These are phyloP conservation scores for Metschnikowia anglica DNA, from an alignment of 805 yeast species.

Conservation along the genomic window DNA sequence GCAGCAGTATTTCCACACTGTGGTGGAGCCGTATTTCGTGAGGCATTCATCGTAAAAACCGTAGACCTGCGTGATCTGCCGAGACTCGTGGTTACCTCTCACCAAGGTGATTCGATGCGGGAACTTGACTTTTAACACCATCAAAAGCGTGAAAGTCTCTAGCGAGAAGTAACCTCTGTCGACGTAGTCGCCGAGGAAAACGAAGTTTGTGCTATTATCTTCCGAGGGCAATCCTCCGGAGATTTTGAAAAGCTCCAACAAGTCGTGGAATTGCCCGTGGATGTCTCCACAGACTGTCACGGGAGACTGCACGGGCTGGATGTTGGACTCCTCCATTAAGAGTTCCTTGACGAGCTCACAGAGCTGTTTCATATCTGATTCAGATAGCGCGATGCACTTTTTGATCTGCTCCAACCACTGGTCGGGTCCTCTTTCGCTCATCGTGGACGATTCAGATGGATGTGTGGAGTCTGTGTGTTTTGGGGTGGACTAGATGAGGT, in stretches of 20 bases:
- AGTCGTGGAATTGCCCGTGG: conserved; percentile 96
- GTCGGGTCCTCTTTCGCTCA: conserved; percentile 85
- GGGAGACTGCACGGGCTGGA: conserved; percentile 90
- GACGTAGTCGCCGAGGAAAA: conserved; percentile 93
- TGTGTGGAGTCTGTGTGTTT: background rate
- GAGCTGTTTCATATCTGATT: conserved; percentile 91
- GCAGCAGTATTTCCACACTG: conserved; percentile 95
- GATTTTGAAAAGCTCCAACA: conserved; percentile 83
- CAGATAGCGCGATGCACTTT: conserved; percentile 84
- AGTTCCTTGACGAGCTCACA: conserved; percentile 95
- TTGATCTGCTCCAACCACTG: conserved; percentile 93
- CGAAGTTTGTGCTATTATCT: conserved; percentile 60
- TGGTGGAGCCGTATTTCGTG: conserved; percentile 88
- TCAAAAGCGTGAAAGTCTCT: conserved; percentile 89
- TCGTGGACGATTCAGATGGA: conserved; percentile 17
- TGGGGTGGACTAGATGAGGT: background rate
- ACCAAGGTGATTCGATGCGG: conserved; percentile 86
- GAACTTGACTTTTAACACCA: conserved; percentile 89
- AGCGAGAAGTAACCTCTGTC: conserved; percentile 96
- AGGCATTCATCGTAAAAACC: conserved; percentile 97
- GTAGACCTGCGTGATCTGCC: conserved; percentile 98
- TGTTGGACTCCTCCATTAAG: conserved; percentile 92
- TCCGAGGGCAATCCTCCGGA: conserved; percentile 90
- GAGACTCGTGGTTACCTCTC: conserved; percentile 95
- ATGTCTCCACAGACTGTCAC: conserved; percentile 97